Evolutionary conservation across 768 basidiomycete species (phyloP).

Genomic region (Kwoniella dendrophila): DNA sequence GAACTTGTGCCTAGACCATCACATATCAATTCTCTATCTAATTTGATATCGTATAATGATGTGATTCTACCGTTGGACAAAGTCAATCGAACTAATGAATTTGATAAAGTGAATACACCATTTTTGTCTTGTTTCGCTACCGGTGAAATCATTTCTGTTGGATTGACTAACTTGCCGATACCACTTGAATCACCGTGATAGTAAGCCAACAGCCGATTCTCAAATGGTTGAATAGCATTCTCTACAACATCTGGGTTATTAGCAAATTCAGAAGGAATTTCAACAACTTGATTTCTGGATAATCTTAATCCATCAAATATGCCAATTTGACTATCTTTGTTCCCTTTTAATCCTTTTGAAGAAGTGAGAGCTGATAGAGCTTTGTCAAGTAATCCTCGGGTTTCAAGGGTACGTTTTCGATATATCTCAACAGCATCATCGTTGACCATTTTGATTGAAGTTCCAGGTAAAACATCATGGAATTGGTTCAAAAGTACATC

Average conservation of each 20-base stretch:
- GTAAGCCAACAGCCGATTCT: not conserved
- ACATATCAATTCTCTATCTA: constrained; percentile 28
- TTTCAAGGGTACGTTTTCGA: constrained; percentile 3
- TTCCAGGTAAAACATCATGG: constrained; percentile 65
- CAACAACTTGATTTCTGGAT: constrained; percentile 3
- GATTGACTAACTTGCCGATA: not conserved
- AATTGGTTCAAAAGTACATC: constrained; percentile 65
- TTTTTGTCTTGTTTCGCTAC: constrained; percentile 2
- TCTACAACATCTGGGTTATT: not conserved
- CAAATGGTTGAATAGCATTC: not conserved
- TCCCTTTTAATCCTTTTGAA: not conserved
- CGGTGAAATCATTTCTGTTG: constrained; percentile 4
- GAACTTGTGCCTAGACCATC: constrained; percentile 10
- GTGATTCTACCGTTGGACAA: constrained; percentile 34
- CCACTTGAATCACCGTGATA: not conserved
- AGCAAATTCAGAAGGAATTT: not conserved
- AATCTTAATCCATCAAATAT: constrained; percentile 10
- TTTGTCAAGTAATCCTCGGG: constrained; percentile 9
- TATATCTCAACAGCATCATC: constrained; percentile 71
- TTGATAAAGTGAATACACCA: constrained; percentile 21
- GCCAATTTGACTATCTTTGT: not conserved
- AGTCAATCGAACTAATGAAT: constrained; percentile 17
- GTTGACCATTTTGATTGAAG: constrained; percentile 79
- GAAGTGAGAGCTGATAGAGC: not conserved
- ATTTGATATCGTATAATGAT: constrained; percentile 22